Percentiles rank a stretch among this genome's conserved stretches.
Conservation (phyloP, 148 eudicot species). For the Nyssa sinensis region DNA sequence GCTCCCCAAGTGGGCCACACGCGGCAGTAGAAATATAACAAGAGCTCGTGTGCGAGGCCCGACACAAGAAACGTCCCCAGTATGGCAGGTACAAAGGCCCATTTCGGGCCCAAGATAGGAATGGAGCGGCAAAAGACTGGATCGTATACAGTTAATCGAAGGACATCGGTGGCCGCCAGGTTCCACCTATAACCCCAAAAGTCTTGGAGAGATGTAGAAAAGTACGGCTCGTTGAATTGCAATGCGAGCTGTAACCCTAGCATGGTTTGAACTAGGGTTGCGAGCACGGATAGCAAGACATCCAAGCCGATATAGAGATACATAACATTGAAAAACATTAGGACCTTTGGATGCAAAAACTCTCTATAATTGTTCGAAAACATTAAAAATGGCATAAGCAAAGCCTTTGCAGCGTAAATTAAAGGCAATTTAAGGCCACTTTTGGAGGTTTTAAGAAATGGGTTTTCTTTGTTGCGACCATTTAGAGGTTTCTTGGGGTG, state of each 20-base stretch:
- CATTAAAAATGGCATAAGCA: not conserved
- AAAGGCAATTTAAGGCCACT: slow-evolving; percentile 10
- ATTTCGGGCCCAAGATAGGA: slow-evolving; percentile 2
- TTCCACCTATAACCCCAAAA: slow-evolving; percentile 75
- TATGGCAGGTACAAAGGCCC: slow-evolving; percentile 33
- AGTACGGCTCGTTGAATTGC: slow-evolving; percentile 46
- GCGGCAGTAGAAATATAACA: slow-evolving; percentile 31
- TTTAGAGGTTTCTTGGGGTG: not conserved
- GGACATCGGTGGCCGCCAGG: slow-evolving; percentile 32
- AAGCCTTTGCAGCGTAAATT: slow-evolving; percentile 1
- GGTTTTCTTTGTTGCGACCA: too few species aligned
- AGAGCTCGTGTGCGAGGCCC: slow-evolving; percentile 56
- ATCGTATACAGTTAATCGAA: slow-evolving; percentile 35
- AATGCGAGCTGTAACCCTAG: slow-evolving; percentile 36
- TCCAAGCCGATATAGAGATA: slow-evolving; percentile 20
- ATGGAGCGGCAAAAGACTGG: slow-evolving; percentile 21
- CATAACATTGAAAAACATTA: slow-evolving; percentile 1
- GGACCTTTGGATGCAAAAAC: not conserved
- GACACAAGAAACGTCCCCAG: slow-evolving; percentile 42
- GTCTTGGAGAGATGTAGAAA: slow-evolving; percentile 57
- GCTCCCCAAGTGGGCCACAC: slow-evolving; percentile 37
- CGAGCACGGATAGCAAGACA: slow-evolving; percentile 7
- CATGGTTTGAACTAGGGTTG: slow-evolving; percentile 15
- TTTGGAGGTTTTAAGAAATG: not conserved
- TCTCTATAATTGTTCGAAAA: slow-evolving; percentile 16